Evolutionary conservation across 2,329 filamentous ascomycete genomes (phyloP).

Genomic region (Phaeophleospora eucalypticola): DNA sequence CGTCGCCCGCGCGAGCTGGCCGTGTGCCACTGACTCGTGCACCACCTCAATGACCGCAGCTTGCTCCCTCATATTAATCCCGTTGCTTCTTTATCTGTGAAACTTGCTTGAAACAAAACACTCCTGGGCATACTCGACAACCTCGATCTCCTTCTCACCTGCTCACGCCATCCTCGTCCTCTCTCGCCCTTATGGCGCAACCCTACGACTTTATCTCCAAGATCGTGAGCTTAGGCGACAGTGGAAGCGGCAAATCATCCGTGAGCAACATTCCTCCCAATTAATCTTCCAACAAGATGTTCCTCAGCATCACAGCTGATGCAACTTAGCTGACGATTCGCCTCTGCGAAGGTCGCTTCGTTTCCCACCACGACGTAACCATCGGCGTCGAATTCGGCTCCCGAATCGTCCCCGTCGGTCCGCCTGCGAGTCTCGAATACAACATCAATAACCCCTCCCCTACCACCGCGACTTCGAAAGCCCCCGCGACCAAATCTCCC

Average conservation of each 20-base stretch:
- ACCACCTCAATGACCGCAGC: neutral
- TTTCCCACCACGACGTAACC: slow-evolving; percentile 90
- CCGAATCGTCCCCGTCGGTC: slow-evolving; percentile 84
- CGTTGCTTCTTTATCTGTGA: too few relatives aligned
- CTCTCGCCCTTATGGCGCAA: slow-evolving; percentile 35
- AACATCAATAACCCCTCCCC: slow-evolving; percentile 53
- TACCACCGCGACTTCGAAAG: slow-evolving; percentile 18
- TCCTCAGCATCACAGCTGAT: slow-evolving; percentile 26
- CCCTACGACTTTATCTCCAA: slow-evolving; percentile 99
- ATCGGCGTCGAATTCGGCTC: slow-evolving; percentile 96
- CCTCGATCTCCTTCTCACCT: neutral
- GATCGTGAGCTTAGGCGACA: slow-evolving; percentile 95
- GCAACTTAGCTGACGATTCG: slow-evolving; percentile 71
- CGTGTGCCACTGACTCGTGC: neutral
- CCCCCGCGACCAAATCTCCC: slow-evolving; percentile 14
- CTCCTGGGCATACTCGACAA: too few relatives aligned
- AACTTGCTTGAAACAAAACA: too few relatives aligned
- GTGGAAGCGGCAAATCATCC: slow-evolving; percentile 88
- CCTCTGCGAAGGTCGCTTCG: slow-evolving; percentile 94
- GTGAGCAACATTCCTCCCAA: slow-evolving; percentile 37
- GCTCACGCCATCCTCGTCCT: neutral
- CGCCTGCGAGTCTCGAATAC: slow-evolving; percentile 63
- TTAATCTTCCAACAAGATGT: neutral
- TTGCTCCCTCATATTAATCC: too few relatives aligned
- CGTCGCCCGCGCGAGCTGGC: neutral